Evolutionary conservation across 768 basidiomycete genomes (phyloP).

Genomic region (Macrocybe gigantea): DNA sequence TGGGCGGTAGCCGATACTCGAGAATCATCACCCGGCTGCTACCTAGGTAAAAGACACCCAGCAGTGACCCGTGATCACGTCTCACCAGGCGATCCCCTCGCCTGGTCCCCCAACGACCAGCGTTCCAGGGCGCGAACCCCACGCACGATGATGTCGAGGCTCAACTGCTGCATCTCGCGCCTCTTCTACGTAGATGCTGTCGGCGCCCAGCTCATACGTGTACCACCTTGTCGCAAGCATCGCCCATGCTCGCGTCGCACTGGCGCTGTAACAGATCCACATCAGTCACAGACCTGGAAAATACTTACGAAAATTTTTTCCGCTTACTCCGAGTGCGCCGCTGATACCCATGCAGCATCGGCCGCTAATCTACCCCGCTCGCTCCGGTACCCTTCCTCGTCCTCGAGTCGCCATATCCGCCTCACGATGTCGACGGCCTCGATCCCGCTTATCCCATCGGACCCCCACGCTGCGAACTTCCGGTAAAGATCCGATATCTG

Average conservation of each 20-base stretch:
- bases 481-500: conserved; percentile 39
- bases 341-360: conserved; percentile 55
- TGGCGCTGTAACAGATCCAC: conserved; percentile 26
- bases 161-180: conserved; percentile 25
- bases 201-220: conserved; percentile 46
- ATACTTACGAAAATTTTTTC: neutral
- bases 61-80: neutral
- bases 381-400: conserved; percentile 62
- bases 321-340: conserved; percentile 53
- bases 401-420: conserved; percentile 52
- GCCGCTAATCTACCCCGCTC: conserved; percentile 59
- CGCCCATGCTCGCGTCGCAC: conserved; percentile 47
- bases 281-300: neutral
- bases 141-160: conserved; percentile 40
- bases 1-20: no score
- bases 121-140: conserved; percentile 33
- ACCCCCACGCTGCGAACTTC: conserved; percentile 45
- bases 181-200: conserved; percentile 41
- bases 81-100: neutral
- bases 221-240: conserved; percentile 46
- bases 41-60: no score
- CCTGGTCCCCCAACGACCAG: conserved; percentile 29
- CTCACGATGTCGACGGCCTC: conserved; percentile 44
- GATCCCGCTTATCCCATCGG: conserved; percentile 33
- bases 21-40: no score